A percentile compares a stretch with the other conserved stretches of the same genome.
phyloP scores from a whole-genome alignment of 805 yeast genomes.

The Pichia exigua region DNA sequence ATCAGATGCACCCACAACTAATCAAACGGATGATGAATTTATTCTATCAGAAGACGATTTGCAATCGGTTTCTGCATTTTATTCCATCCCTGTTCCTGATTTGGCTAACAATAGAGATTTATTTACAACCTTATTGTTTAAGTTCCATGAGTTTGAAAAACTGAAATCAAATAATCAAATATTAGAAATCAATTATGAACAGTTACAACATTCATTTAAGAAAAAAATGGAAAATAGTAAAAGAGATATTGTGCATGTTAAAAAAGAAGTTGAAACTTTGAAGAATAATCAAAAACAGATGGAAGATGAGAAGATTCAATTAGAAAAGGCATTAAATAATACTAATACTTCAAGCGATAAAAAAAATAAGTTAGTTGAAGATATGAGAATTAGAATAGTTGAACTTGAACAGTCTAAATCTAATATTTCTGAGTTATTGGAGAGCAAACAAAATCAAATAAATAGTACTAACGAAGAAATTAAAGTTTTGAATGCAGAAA shows the following conservation, averaged over 20 bases:
- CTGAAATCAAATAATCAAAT: slow-evolving; percentile 32
- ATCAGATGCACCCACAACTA: not conserved
- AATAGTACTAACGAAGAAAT: slow-evolving; percentile 33
- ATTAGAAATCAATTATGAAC: slow-evolving; percentile 34
- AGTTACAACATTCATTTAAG: slow-evolving; percentile 27
- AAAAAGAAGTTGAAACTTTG: slow-evolving; percentile 19
- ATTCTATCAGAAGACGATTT: slow-evolving; percentile 7
- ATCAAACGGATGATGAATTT: slow-evolving; percentile 1
- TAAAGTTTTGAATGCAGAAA: slow-evolving; percentile 32
- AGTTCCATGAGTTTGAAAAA: slow-evolving; percentile 28
- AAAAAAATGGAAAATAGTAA: slow-evolving; percentile 29
- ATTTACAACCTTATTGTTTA: slow-evolving; percentile 23
- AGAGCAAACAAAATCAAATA: slow-evolving; percentile 31
- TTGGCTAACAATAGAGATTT: slow-evolving; percentile 18
- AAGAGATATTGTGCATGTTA: slow-evolving; percentile 20
- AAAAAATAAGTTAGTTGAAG: slow-evolving; percentile 9
- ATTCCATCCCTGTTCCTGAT: slow-evolving; percentile 22
- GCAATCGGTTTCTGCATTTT: slow-evolving; percentile 28
- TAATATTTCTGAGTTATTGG: slow-evolving; percentile 28
- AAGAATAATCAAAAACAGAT: slow-evolving; percentile 16
- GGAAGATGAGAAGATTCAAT: slow-evolving; percentile 15
- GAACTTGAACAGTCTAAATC: slow-evolving; percentile 23
- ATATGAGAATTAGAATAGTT: slow-evolving; percentile 12
- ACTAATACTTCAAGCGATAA: not conserved
- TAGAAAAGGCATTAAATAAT: slow-evolving; percentile 8